Evolutionary conservation across 176 grass and related monocot genomes (phyloP).

Genomic region (Triticum aestivum): IWGSC_CS_RefSeq_v2.1 NC_057811.1:407668479-407668978

Average conservation of each 20-base stretch:
- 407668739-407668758: conserved; percentile 31
- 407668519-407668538: conserved; percentile 11
- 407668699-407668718: conserved; percentile 33
- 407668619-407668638: conserved; percentile 43
- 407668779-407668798: conserved; percentile 63
- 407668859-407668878: conserved; percentile 39
- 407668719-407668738: background rate
- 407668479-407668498: conserved; percentile 30
- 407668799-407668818: conserved; percentile 53
- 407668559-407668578: conserved; percentile 43
- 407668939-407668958: conserved; percentile 58
- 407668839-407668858: background rate
- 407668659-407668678: conserved; percentile 43
- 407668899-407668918: conserved; percentile 55
- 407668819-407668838: conserved; percentile 53
- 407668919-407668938: conserved; percentile 67
- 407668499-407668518: conserved; percentile 15
- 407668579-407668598: conserved; percentile 31
- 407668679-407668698: conserved; percentile 63
- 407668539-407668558: conserved; percentile 35
- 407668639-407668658: conserved; percentile 48
- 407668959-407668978: conserved; percentile 51
- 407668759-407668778: conserved; percentile 61
- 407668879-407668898: conserved; percentile 41
- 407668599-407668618: conserved; percentile 38